Percentiles rank a stretch among this genome's conserved stretches.
Evolutionary conservation across 2,329 filamentous ascomycete species (phyloP).

Genomic region (Botryotinia convoluta): DNA sequence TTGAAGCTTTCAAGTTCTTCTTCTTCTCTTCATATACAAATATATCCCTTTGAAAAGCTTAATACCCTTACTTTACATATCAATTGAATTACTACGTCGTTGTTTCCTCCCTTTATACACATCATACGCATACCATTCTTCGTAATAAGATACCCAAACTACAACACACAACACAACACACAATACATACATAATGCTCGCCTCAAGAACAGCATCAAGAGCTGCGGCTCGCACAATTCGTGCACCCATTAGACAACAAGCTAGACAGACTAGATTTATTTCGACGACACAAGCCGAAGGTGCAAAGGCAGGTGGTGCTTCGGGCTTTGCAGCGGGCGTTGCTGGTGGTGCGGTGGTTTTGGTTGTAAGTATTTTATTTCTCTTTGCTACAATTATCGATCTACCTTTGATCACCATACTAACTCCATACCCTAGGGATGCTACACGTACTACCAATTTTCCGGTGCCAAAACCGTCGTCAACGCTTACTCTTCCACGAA

Average conservation of each 20-base stretch:
- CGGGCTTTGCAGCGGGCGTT: slow-evolving; percentile 47
- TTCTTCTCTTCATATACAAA: neutral
- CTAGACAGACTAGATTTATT: slow-evolving; percentile 33
- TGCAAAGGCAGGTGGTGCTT: slow-evolving; percentile 35
- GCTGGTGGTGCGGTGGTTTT: slow-evolving; percentile 50
- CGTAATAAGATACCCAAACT: neutral
- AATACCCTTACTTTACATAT: neutral
- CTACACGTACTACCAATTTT: slow-evolving; percentile 54
- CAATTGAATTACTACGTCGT: neutral
- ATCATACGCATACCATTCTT: neutral
- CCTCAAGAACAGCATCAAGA: slow-evolving; percentile 29
- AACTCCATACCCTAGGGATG: slow-evolving; percentile 37
- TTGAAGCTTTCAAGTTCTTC: neutral
- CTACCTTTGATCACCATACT: neutral
- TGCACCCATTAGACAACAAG: slow-evolving; percentile 28
- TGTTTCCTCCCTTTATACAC: neutral
- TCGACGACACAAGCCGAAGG: slow-evolving; percentile 29
- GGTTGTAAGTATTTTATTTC: slow-evolving; percentile 28
- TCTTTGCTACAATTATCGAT: neutral
- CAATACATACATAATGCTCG: slow-evolving; percentile 24
- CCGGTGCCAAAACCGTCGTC: slow-evolving; percentile 45
- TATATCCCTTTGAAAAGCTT: neutral
- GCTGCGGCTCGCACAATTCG: slow-evolving; percentile 26
- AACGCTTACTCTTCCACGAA: slow-evolving; percentile 54
- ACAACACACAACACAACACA: neutral